Conservation (phyloP, 192 early-diverging fungal species). For the Coemansia sp. region DNA sequence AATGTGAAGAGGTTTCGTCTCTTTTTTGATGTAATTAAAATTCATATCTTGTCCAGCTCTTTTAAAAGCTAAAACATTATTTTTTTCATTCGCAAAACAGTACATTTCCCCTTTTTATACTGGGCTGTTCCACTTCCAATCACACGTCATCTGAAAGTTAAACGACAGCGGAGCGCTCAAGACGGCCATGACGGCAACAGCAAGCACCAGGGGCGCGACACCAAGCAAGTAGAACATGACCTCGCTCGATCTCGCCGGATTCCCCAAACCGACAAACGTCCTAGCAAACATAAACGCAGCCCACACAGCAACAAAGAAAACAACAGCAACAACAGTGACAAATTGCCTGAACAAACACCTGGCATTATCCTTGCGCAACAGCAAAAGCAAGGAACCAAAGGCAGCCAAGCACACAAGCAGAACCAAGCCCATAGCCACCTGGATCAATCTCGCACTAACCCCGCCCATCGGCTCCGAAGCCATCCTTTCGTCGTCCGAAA, state of each 20-base stretch:
- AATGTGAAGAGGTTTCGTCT: too few relatives aligned
- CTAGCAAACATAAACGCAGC: conserved; percentile 32
- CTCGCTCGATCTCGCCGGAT: conserved; percentile 16
- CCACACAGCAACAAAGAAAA: conserved; percentile 21
- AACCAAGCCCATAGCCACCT: background rate
- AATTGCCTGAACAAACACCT: background rate
- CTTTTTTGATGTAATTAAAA: too few relatives aligned
- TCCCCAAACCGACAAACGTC: conserved; percentile 18
- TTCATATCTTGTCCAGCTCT: too few relatives aligned
- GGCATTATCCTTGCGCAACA: background rate
- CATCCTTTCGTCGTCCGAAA: background rate
- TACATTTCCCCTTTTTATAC: too few relatives aligned
- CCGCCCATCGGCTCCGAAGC: background rate
- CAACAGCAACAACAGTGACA: background rate
- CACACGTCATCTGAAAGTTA: conserved; percentile 35
- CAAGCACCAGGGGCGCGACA: conserved; percentile 16
- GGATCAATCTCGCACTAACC: background rate
- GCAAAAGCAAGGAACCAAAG: too few relatives aligned
- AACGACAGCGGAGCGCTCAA: conserved; percentile 24
- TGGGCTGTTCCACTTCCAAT: conserved; percentile 13
- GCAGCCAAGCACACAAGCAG: background rate
- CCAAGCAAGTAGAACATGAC: conserved; percentile 19
- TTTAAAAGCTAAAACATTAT: conserved; percentile 4
- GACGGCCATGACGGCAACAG: conserved; percentile 8
- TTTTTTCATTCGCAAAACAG: conserved; percentile 5